Percentiles rank a stretch among this genome's conserved stretches.
phyloP scores from a whole-genome alignment of 257 asterid species.

The Lavandula angustifolia region DNA sequence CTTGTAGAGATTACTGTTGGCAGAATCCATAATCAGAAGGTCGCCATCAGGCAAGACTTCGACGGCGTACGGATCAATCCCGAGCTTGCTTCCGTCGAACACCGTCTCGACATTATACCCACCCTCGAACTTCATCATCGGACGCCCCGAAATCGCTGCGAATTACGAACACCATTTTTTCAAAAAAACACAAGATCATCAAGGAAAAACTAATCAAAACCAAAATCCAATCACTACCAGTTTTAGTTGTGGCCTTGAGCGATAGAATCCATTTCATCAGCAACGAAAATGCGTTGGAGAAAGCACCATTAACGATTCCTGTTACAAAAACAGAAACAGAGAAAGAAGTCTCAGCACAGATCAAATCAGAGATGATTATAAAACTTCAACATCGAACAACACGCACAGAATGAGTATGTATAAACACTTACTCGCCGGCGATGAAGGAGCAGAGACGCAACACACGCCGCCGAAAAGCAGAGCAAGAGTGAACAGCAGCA shows the following conservation, averaged over 20 bases:
- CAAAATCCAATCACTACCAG: constrained; percentile 50
- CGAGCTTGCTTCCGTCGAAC: constrained; percentile 96
- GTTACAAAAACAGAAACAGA: constrained; percentile 14
- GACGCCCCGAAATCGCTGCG: constrained; percentile 76
- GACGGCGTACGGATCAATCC: constrained; percentile 80
- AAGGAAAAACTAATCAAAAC: constrained; percentile 25
- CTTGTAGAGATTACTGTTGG: constrained; percentile 83
- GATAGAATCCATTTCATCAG: constrained; percentile 80
- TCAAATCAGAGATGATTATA: constrained; percentile 40
- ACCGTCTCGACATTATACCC: constrained; percentile 92
- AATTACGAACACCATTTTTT: background rate
- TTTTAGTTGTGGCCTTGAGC: constrained; percentile 68
- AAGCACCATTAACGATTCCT: constrained; percentile 76
- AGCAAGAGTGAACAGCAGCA: constrained; percentile 52
- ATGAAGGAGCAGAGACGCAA: constrained; percentile 60
- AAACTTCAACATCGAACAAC: background rate
- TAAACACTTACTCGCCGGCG: constrained; percentile 71
- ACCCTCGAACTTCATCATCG: constrained; percentile 91
- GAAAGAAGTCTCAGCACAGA: constrained; percentile 21
- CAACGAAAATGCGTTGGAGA: constrained; percentile 70
- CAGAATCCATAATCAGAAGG: constrained; percentile 82
- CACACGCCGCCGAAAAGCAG: constrained; percentile 50
- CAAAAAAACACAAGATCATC: too few relatives aligned
- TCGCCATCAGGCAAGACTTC: constrained; percentile 79
- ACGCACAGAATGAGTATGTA: constrained; percentile 33